Evolutionary conservation across 495 filamentous ascomycete genomes (phyloP), one percentile per base, ranked within the genome.

Genomic region (Penicillium bialowiezense): DNA sequence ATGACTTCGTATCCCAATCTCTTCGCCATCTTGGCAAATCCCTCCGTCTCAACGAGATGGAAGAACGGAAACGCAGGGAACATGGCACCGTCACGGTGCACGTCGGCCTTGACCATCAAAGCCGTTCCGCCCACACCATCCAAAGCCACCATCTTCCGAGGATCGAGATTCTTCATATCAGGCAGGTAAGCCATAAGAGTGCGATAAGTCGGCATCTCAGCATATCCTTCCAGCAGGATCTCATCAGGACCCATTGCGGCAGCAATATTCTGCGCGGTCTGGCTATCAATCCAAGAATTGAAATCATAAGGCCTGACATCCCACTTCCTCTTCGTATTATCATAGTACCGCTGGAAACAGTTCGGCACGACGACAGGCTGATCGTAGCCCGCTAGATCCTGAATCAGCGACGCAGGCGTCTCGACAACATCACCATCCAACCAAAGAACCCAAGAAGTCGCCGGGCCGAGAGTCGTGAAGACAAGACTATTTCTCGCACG

Each of bases 21-120:
- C 57, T 76, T 83, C 15, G 90, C 92, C 93, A 98, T 98, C 71
- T 91, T 96, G 12, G 95, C 92, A 60, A 98, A 98, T 0, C 93
- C 93, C 64, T 98, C 93, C 5, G 95, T 97, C 73, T 98, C 93
- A 53, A 98, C 92, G 21, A 98, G 69, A 68, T 97, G 88, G 61
- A 95, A 98, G 63, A 98, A 98, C 3, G 92, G 69, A 65, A 98
- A 98, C 0, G 93, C 80, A 14, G 93, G 93, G 67, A 98, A 98
- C 93, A 98, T 98, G 47, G 95, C 93, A 3, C 93, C 93, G 64
- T 98, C 95, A 12, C 93, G 81, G 60, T 98, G 93, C 7, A 98
- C 93, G 47, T 97, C 95, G 0, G 95, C 93, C 73, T 97, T 97
- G 13, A 98, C 93, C 68, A 98, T 69, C 46, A 98, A 75, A 6